A percentile compares a stretch with the other conserved stretches of the same genome.
Conservation (phyloP, 192 early-diverging fungal genomes). For the Backusella morwellensis region DNA sequence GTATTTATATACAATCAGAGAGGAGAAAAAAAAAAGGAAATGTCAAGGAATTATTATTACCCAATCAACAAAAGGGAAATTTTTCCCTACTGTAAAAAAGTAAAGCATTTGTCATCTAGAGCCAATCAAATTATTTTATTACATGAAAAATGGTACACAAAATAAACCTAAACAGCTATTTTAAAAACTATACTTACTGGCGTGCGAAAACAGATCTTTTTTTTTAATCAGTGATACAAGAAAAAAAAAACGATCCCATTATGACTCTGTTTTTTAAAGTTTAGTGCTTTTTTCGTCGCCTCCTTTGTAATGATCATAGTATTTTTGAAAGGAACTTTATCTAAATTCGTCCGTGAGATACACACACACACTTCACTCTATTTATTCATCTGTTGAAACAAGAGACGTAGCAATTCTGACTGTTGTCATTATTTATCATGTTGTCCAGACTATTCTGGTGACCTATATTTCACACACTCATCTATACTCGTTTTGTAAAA, state of each 20-base stretch:
- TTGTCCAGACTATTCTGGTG: not conserved
- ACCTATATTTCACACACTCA: not conserved
- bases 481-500: not conserved
- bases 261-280: not conserved
- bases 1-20: not conserved
- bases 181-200: not conserved
- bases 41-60: conserved; percentile 1
- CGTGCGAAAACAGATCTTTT: not conserved
- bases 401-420: not conserved
- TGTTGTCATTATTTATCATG: not conserved
- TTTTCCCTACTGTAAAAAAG: not conserved
- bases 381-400: not conserved
- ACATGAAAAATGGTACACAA: not conserved
- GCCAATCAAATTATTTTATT: conserved; percentile 4
- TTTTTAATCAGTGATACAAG: conserved; percentile 1
- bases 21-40: not conserved
- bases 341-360: not conserved
- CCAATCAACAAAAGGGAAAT: not conserved
- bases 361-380: not conserved
- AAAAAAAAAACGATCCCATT: not conserved
- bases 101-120: conserved; percentile 4
- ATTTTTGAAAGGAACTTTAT: not conserved
- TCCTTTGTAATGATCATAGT: not conserved
- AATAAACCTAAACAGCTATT: not conserved
- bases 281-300: not conserved